Conservation (phyloP, 805 yeast species). For the Starmerella stigmatis region DNA sequence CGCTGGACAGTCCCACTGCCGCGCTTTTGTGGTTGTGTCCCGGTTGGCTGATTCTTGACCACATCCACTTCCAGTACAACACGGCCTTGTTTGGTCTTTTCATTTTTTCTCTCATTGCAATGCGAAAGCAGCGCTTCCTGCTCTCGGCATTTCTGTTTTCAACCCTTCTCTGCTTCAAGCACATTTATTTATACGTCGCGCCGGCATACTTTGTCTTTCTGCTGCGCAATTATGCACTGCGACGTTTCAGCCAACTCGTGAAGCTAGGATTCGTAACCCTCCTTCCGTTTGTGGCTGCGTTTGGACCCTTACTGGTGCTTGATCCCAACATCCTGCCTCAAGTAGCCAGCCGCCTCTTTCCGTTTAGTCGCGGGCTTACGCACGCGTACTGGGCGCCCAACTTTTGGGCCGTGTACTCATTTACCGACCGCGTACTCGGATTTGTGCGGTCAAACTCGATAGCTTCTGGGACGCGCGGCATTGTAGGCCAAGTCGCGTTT, state of each 20-base stretch:
- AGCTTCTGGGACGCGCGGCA: conserved; percentile 59
- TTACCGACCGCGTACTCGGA: conserved; percentile 57
- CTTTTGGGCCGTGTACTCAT: conserved; percentile 89
- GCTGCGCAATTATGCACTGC: conserved; percentile 47
- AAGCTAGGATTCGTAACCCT: conserved; percentile 54
- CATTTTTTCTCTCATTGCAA: conserved; percentile 61
- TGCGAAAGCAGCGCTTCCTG: conserved; percentile 47
- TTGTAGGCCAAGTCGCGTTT: conserved; percentile 85
- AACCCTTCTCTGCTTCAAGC: conserved; percentile 79
- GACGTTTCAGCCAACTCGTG: conserved; percentile 46
- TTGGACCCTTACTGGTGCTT: conserved; percentile 52
- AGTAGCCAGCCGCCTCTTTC: conserved; percentile 63
- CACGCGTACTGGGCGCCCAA: conserved; percentile 99
- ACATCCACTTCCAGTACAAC: conserved; percentile 93
- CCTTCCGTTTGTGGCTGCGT: conserved; percentile 49
- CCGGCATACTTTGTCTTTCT: conserved; percentile 84
- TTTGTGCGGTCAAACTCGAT: conserved; percentile 27
- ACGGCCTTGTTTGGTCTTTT: conserved; percentile 85
- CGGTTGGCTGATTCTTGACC: conserved; percentile 82
- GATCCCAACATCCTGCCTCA: conserved; percentile 62
- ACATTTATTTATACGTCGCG: conserved; percentile 82
- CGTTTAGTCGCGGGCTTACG: conserved; percentile 87
- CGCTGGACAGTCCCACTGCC: conserved; percentile 41
- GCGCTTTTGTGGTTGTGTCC: conserved; percentile 79
- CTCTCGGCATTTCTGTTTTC: conserved; percentile 55